Evolutionary conservation across 208 protist species (phyloP), one percentile per base, ranked within the genome.

Genomic region (Trypanosoma brucei): DNA sequence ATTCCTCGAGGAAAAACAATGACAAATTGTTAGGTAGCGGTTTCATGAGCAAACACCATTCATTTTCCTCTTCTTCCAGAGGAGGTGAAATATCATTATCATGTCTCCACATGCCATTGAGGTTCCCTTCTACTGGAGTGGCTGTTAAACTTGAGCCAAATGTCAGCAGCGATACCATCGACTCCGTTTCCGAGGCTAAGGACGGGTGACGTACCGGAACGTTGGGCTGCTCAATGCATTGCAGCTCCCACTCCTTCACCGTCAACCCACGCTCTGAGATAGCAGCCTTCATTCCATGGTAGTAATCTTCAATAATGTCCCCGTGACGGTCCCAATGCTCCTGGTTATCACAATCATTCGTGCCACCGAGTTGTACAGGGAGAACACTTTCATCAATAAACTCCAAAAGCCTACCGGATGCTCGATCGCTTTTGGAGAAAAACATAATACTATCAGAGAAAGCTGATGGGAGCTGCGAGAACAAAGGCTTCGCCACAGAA

Each of bases 211-310:
- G 13, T 36, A 34, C 52, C 11, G 9, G 38, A n/a, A 33, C 11
- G 35, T 62, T 55, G 37, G 75, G 56, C 22, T 70, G 55, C 33
- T 69, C 61, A 33, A 85, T 2, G 52, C 59, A 53, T 55, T 83
- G 52, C 35, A 91, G 62, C 67, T 91, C 84, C 65, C 78, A 91
- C 45, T 91, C 80, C 66, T 91, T 91, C 50, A 91, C 80, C 2
- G 66, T 81, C 13, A 81, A n/a, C 2, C 75, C 78, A n/a, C 69
- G 69, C 44, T 74, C 60, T 31, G 53, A 37, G 13, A 87, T 65
- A 1, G 80, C 84, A 5, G 55, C 53, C 59, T 78, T 76, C 44
- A 91, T 58, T 14, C 66, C 69, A 0, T 54, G 37, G 68, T 75
- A 91, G 65, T 91, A 84, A n/a, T 55, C 55, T 48, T 81, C 66